Evolutionary conservation across 169 alveolate species (phyloP).

Genomic region (Babesia ovata): DNA sequence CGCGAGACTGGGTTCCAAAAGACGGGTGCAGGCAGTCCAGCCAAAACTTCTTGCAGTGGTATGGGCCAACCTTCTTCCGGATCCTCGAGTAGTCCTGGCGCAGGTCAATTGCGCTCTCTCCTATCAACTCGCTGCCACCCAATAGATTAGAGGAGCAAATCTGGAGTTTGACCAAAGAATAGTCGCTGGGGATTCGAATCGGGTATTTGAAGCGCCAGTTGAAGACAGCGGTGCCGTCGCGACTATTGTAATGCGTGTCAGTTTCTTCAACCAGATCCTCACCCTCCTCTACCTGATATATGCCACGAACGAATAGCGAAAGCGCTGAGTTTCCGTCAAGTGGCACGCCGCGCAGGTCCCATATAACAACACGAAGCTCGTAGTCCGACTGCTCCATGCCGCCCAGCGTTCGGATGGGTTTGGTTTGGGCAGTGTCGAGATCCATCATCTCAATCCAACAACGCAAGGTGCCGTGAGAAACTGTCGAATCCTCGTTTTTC

Average conservation of each 20-base stretch:
- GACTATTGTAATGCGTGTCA: slow-evolving; percentile 88
- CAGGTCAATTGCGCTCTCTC: slow-evolving; percentile 83
- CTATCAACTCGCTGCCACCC: slow-evolving; percentile 81
- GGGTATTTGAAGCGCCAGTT: slow-evolving; percentile 88
- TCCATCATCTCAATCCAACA: slow-evolving; percentile 87
- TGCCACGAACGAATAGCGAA: slow-evolving; percentile 85
- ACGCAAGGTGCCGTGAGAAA: slow-evolving; percentile 86
- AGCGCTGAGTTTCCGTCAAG: slow-evolving; percentile 83
- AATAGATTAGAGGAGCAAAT: slow-evolving; percentile 74
- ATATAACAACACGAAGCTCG: slow-evolving; percentile 86
- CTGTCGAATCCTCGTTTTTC: slow-evolving; percentile 77
- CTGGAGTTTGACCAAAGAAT: slow-evolving; percentile 83
- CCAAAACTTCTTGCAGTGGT: slow-evolving; percentile 81
- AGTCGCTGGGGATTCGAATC: slow-evolving; percentile 85
- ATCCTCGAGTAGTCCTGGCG: slow-evolving; percentile 82
- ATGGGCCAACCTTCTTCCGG: slow-evolving; percentile 73
- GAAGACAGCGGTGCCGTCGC: slow-evolving; percentile 86
- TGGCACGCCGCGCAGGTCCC: slow-evolving; percentile 86
- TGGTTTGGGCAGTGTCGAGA: slow-evolving; percentile 80
- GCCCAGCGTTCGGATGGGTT: slow-evolving; percentile 80
- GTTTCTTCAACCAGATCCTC: slow-evolving; percentile 79
- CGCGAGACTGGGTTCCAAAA: slow-evolving; percentile 79
- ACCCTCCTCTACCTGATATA: slow-evolving; percentile 78
- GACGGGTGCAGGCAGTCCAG: slow-evolving; percentile 81
- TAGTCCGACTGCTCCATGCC: slow-evolving; percentile 85